Evolutionary conservation across 805 yeast species (phyloP), one percentile per base, ranked within the genome.

Genomic region (Tetrapisispora pingtungensis): DNA sequence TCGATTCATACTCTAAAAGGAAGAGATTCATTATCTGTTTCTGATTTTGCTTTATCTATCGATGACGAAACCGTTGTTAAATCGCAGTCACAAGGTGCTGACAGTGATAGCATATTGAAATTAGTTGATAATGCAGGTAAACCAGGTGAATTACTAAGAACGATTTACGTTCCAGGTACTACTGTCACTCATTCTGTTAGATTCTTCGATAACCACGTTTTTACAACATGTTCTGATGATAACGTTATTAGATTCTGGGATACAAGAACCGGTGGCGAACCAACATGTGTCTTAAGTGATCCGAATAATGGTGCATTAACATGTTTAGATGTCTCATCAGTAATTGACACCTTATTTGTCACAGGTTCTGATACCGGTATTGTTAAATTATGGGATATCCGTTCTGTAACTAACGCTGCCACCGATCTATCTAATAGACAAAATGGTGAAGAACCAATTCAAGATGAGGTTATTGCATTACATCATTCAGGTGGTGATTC

Each of bases 351-450:
- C 26, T 36, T 61, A 35, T 61, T 61, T 40, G 57, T 57, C 7
- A 61, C 62, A 3, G 66, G 66, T 34, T 53, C 60, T 7, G 55
- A 55, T 22, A 54, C 62, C 3, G 66, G 66, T 42, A 53, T 54
- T 32, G 49, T 61, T 40, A 62, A 62, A 42, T 47, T 62, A 41
- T 62, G 66, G 66, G 66, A 62, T 50, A 49, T 59, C 33, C 57
- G 66, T 44, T 56, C 62, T 10, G 56, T 57, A 4, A 52, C 53
- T 27, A 54, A 53, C 19, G 56, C 59, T 6, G 49, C 56, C 3
- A 46, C 49, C 2, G 61, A 57, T 41, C 48, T 55, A 36, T 30
- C 59, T 1, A 46, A 53, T 33, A 52, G 61, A 37, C 61, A 57
- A 44, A 53, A 57, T 41, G 59, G 58, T 22, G 55, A 56, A 45